Conservation (phyloP, 352 stramenopile species). For the Phytophthora boehmeriae region DNA sequence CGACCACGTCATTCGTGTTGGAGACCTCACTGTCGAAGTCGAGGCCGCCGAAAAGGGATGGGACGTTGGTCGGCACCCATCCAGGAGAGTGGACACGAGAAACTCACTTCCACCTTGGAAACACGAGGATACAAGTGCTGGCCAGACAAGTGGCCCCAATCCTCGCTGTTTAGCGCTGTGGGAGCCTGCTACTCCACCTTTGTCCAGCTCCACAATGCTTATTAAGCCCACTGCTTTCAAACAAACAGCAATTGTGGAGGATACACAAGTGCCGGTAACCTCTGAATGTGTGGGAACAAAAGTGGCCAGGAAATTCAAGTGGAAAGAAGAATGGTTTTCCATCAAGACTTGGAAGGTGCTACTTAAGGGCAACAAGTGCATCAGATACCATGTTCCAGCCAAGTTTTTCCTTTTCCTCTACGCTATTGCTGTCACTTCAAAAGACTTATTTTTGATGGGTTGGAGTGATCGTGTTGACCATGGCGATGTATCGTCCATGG, state of each 20-base stretch:
- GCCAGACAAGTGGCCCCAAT: background rate
- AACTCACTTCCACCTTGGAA: constrained; percentile 42
- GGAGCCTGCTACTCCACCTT: constrained; percentile 17
- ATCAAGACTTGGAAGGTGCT: constrained; percentile 34
- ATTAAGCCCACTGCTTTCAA: constrained; percentile 13
- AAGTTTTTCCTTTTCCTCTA: constrained; percentile 43
- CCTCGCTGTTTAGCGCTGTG: constrained; percentile 25
- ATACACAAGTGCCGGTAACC: constrained; percentile 25
- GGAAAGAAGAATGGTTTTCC: constrained; percentile 38
- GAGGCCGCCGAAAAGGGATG: constrained; percentile 29
- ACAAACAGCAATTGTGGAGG: background rate
- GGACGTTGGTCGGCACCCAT: constrained; percentile 26
- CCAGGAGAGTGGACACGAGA: constrained; percentile 28
- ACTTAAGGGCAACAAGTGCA: constrained; percentile 24
- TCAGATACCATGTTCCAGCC: constrained; percentile 27
- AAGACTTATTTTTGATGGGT: constrained; percentile 45
- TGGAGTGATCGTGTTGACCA: constrained; percentile 42
- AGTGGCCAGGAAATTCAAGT: constrained; percentile 28
- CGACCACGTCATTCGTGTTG: constrained; percentile 43
- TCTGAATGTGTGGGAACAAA: constrained; percentile 32
- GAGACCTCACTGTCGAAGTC: constrained; percentile 36
- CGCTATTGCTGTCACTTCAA: constrained; percentile 30
- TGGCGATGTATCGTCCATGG: constrained; percentile 31
- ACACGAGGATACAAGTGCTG: constrained; percentile 5
- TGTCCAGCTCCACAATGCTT: constrained; percentile 4